Evolutionary conservation across 352 stramenopile species (phyloP), one percentile per base, ranked within the genome.

Genomic region (Phytophthora sp.): DNA sequence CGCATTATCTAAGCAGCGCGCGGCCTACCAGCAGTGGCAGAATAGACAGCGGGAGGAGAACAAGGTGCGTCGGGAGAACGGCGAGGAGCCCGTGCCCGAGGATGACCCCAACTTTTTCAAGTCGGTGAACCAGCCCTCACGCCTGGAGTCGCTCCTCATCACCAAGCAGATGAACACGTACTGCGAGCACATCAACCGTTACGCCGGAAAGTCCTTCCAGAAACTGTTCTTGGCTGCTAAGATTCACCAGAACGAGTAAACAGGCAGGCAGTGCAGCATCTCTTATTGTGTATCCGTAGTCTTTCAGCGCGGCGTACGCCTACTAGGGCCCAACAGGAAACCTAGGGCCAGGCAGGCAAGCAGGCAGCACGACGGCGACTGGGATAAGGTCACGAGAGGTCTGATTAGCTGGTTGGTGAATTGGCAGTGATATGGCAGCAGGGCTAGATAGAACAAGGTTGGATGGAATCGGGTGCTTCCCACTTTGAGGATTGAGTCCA

Each of bases 111-210:
- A 89, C 55, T 92, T 92, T 63, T 93, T 94, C 66, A 94, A 96
- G 76, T 86, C 81, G 56, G 75, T 96, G 42, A 84, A 92, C 72
- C 88, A 96, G 68, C 88, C 88, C 9, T 94, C 85, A 67, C 87
- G 87, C 35, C 78, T 96, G 44, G 90, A 96, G 68, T 86, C 88
- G 59, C 84, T 97, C 41, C 70, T 97, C 37, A 94, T 95, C 73
- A 94, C 85, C 55, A 96, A 96, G 74, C 90, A 97, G 77, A 96
- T 97, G 80, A 94, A 95, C 76, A 94, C 85, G 76, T 97, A 97
- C 82, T 96, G 88, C 69, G 84, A 96, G 67, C 87, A 96, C 77
- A 94, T 97, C 70, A 97, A 97, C 76, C 84, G 84, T 46, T 97
- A 96, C 72, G 81, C 88, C 42, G 89, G 88, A 66, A 94, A 94